Evolutionary conservation across 2,329 filamentous ascomycete genomes (phyloP), one percentile per base, ranked within the genome.

Genomic region (Furcasterigmium furcatum): DNA sequence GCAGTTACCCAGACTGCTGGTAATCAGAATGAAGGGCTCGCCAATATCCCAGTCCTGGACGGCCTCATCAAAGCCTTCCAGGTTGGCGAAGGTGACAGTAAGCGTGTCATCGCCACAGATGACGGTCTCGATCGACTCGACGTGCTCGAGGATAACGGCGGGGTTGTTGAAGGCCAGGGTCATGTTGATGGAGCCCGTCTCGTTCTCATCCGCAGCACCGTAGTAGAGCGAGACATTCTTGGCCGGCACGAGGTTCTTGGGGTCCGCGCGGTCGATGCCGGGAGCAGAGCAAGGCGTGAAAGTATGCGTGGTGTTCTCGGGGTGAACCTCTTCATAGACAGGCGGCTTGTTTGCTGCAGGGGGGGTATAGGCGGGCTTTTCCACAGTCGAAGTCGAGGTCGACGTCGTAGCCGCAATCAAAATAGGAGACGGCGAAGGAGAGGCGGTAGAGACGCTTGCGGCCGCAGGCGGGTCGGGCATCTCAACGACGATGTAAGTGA

Each of bases 1-100:
- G 47, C 69, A 72, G 46, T 67, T 59, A 24, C 66, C 67, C 18
- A 65, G 45, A 53, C 71, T 63, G 55, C 69, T 72, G 13, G 69
- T 72, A 48, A 73, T 61, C 41, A 73, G 51, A 34, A 70, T 56
- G 30, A 72, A 52, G n/a, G 48, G 47, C 34, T 49, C 43, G 2
- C 50, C 46, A 14, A 39, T 34, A 22, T 43, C 35, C 55, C 55
- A 57, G 38, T 49, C 36, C 16, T 40, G 35, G 9, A 56, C 45
- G 18, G 53, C 52, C 41, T 56, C 40, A n/a, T 25, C 16, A 32
- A 55, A 55, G 21, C 46, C 44, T 2, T 43, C 46, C 16, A 36
- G n/a, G 36, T 43, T 47, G 30, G 36, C 42, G 36, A 57, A 57
- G 22, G 47, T 43, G 7, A 56, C 51, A n/a, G 50, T 46, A 13